phyloP scores from a whole-genome alignment of 2,329 filamentous ascomycete genomes.

The Paecilomyces niveus region DNA sequence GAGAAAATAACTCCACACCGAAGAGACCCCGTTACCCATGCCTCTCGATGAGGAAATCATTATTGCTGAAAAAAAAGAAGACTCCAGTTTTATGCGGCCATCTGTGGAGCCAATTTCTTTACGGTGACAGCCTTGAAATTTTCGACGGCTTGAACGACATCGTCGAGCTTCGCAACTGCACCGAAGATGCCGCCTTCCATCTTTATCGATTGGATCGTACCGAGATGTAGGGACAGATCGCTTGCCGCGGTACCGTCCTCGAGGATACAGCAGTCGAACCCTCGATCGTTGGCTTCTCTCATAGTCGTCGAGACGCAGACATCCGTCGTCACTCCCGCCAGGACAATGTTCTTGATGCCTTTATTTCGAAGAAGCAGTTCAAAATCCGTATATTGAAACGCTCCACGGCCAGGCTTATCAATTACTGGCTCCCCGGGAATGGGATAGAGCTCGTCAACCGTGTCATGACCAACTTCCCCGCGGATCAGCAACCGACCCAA shows the following conservation, averaged over 20 bases:
- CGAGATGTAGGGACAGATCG: slow-evolving; percentile 33
- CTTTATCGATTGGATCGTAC: slow-evolving; percentile 37
- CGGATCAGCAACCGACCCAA: slow-evolving; percentile 53
- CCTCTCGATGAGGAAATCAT: slow-evolving; percentile 9
- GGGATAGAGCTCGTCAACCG: slow-evolving; percentile 48
- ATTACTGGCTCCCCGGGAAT: slow-evolving; percentile 43
- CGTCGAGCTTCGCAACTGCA: slow-evolving; percentile 30
- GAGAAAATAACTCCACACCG: not conserved
- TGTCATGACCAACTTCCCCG: slow-evolving; percentile 52
- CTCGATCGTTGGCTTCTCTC: slow-evolving; percentile 49
- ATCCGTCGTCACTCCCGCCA: slow-evolving; percentile 51
- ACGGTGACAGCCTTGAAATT: slow-evolving; percentile 34
- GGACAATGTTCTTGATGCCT: slow-evolving; percentile 46
- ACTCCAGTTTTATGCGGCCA: slow-evolving; percentile 14
- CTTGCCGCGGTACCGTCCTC: slow-evolving; percentile 43
- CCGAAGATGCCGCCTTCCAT: slow-evolving; percentile 43
- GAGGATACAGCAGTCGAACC: slow-evolving; percentile 47
- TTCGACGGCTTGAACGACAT: slow-evolving; percentile 35
- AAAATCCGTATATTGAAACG: slow-evolving; percentile 49
- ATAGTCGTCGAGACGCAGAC: slow-evolving; percentile 51
- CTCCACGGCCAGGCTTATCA: slow-evolving; percentile 49
- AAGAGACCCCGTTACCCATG: slow-evolving; percentile 6
- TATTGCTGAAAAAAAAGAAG: not conserved
- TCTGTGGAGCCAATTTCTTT: slow-evolving; percentile 37
- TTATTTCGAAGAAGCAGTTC: slow-evolving; percentile 45